Percentiles rank a stretch among this genome's conserved stretches.
Evolutionary conservation across 176 grass and related monocot genomes (phyloP).

Genomic region (Secale cereale): DNA sequence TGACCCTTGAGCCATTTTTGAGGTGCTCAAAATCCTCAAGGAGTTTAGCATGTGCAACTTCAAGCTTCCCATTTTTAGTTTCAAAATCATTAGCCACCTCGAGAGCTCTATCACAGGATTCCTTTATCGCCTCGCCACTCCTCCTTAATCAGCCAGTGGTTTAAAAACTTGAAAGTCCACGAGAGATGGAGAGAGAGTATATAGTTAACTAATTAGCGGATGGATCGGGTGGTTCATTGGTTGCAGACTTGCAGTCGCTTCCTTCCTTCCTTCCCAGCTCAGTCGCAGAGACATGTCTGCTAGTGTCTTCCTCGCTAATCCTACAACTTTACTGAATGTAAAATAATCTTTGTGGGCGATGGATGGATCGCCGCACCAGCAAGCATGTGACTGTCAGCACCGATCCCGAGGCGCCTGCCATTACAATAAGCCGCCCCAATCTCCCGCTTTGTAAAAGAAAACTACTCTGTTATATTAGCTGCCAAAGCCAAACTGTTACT

Average conservation of each 20-base stretch:
- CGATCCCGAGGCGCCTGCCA: constrained; percentile 50
- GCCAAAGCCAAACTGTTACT: constrained; percentile 15
- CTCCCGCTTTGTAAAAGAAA: too few relatives aligned
- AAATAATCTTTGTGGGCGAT: not conserved
- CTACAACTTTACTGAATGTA: too few relatives aligned
- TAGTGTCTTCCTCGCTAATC: not conserved
- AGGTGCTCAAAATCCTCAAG: too few relatives aligned
- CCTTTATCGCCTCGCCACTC: not conserved
- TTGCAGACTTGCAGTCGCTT: not conserved
- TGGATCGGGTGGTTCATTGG: not conserved
- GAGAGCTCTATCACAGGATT: too few relatives aligned
- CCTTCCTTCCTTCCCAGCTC: constrained; percentile 2
- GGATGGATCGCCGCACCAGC: not conserved
- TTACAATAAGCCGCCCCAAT: too few relatives aligned
- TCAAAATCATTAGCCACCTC: too few relatives aligned
- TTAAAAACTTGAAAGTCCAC: not conserved
- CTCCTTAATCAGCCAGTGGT: too few relatives aligned
- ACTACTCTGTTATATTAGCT: too few relatives aligned
- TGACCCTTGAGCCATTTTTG: too few relatives aligned
- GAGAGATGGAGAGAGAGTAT: not conserved
- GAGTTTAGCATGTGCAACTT: too few relatives aligned
- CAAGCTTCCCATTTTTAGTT: too few relatives aligned
- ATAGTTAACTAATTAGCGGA: constrained; percentile 6
- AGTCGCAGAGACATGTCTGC: constrained; percentile 21
- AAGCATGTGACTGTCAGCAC: constrained; percentile 69